phyloP scores from a whole-genome alignment of 129 eudicot species.

The Glebionis coronaria region DNA sequence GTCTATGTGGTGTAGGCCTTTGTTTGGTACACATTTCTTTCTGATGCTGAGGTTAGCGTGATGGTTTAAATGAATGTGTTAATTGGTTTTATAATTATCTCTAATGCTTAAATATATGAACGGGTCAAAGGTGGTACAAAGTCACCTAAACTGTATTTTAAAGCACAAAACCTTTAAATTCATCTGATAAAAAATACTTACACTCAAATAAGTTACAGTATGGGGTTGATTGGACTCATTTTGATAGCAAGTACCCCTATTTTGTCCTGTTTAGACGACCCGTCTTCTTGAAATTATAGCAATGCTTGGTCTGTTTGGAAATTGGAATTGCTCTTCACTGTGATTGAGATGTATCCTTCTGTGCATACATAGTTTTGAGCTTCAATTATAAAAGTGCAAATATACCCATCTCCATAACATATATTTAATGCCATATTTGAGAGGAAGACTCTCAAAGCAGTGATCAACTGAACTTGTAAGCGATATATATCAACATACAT shows the following conservation, averaged over 20 bases:
- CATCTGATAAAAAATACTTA: too few relatives aligned
- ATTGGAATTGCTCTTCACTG: constrained; percentile 63
- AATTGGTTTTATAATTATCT: too few relatives aligned
- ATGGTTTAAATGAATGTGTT: too few relatives aligned
- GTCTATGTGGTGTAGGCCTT: constrained; percentile 57
- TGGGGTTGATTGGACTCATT: too few relatives aligned
- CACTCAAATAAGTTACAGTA: too few relatives aligned
- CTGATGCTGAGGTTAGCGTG: constrained; percentile 53
- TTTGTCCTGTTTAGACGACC: constrained; percentile 65
- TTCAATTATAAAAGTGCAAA: constrained; percentile 17
- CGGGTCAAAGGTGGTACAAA: too few relatives aligned
- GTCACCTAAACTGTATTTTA: too few relatives aligned
- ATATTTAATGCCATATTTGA: constrained; percentile 53
- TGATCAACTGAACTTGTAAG: constrained; percentile 56
- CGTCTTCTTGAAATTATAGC: constrained; percentile 63
- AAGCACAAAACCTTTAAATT: too few relatives aligned
- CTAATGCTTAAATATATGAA: too few relatives aligned
- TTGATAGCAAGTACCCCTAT: too few relatives aligned
- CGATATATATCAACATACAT: not conserved
- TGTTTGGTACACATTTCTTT: constrained; percentile 59
- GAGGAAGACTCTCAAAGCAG: constrained; percentile 43
- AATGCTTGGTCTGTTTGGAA: constrained; percentile 81
- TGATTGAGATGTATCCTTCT: constrained; percentile 79
- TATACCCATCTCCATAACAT: too few relatives aligned
- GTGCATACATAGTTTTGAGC: not conserved